Percentiles rank a stretch among this genome's conserved stretches.
phyloP scores from a whole-genome alignment of 176 grass and related monocot genomes.

The Lolium rigidum region DNA sequence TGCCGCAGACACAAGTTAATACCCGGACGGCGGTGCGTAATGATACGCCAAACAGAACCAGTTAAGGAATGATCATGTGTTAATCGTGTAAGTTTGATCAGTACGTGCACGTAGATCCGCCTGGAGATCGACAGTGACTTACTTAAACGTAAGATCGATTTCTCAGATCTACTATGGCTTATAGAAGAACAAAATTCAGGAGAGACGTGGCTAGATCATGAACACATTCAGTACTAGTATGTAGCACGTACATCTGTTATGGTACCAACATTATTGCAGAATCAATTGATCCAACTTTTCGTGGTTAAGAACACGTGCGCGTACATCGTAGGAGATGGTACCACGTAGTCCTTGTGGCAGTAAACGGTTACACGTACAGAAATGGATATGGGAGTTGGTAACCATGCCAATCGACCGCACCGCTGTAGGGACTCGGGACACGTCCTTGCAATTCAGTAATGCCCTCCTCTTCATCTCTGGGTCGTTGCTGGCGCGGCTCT shows the following conservation, averaged over 20 bases:
- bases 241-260: neutral
- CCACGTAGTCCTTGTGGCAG: neutral
- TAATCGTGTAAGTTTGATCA: no score
- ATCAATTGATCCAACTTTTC: neutral
- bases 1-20: neutral
- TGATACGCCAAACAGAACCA: neutral
- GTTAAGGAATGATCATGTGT: no score
- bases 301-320: constrained; percentile 6
- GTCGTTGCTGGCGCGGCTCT: no score
- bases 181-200: neutral
- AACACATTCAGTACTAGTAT: neutral
- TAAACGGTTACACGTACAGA: no score
- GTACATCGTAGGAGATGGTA: neutral
- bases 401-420: no score
- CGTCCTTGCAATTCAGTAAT: no score
- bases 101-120: neutral
- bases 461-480: no score
- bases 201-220: neutral
- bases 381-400: no score
- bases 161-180: no score
- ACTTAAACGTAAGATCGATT: neutral
- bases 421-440: no score
- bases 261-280: neutral
- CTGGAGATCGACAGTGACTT: neutral
- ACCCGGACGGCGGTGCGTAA: neutral